A percentile compares a stretch with the other conserved stretches of the same genome.
These are phyloP conservation scores for Tricholoma bakamatsutake DNA, from an alignment of 768 basidiomycete genomes.

Conservation along the genomic window DNA sequence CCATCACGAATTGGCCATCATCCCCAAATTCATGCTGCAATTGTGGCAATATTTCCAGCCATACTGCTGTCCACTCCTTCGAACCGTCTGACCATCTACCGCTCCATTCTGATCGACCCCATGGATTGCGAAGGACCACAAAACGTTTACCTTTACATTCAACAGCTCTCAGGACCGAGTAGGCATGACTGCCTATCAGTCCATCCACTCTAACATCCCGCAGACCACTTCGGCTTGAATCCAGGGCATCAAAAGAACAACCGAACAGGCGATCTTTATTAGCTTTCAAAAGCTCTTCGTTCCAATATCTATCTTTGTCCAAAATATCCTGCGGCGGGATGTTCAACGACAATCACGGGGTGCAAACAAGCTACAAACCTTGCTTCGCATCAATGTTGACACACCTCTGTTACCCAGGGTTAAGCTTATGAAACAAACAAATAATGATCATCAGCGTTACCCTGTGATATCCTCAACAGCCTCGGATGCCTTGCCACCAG, in stretches of 20 bases:
- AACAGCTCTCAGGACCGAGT: conserved; percentile 35
- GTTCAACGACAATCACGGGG: background rate
- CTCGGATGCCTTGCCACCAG: conserved; percentile 34
- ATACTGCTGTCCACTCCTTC: conserved; percentile 37
- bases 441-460: conserved; percentile 20
- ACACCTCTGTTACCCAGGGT: conserved; percentile 29
- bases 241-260: conserved; percentile 37
- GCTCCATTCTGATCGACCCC: conserved; percentile 36
- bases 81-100: conserved; percentile 38
- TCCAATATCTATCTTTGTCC: conserved; percentile 46
- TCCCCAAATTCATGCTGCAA: conserved; percentile 34
- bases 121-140: conserved; percentile 39
- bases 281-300: conserved; percentile 43
- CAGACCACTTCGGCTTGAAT: conserved; percentile 21
- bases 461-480: conserved; percentile 55
- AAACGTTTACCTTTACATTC: conserved; percentile 37
- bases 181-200: conserved; percentile 33
- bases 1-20: conserved; percentile 41
- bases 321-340: conserved; percentile 32
- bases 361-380: conserved; percentile 18
- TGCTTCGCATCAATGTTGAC: conserved; percentile 36
- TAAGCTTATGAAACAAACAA: background rate
- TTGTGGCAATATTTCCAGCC: conserved; percentile 28
- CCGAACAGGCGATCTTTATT: conserved; percentile 50
- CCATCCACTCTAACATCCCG: conserved; percentile 22